Evolutionary conservation across 768 basidiomycete species (phyloP), one percentile per base, ranked within the genome.

Genomic region (Amanita pseudoporphyria): DNA sequence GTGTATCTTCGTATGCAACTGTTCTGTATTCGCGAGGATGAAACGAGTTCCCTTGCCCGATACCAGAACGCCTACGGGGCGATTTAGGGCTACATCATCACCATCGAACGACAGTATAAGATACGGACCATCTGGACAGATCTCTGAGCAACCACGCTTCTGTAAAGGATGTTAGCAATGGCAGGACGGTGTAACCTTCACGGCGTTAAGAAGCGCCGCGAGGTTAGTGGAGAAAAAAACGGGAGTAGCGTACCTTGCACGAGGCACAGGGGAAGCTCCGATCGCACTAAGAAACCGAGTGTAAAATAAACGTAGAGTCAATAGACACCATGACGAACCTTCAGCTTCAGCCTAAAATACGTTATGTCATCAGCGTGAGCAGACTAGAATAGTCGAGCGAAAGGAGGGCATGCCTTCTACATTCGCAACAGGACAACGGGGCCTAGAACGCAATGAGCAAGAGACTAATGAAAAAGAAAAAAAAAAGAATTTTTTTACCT

Each of bases 31-130:
- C 44, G 80, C 80, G 44, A 82, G 73, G 56, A 82, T 79, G 53
- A 81, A 82, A 60, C 79, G 76, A 47, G 78, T 81, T 46, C 79
- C 79, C 60, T 79, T 80, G 30, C 79, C 79, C 35, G 79, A 81
- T 2, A 80, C 80, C 49, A 82, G 71, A 37, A 80, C 78, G 53
- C 79, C 79, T 81, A 46, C 49, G 40, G 53, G 24, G 51, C 42
- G 19, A 52, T n/a, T 52, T 13, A 31, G 39, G n/a, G 19, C 35
- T 39, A 33, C 40, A 52, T 19, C 22, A 21, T 30, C 26, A 31
- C 1, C 24, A 43, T 21, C 18, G 12, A 9, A 14, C 28, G 19
- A 40, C 14, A 30, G 13, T n/a, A 19, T 32, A 13, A 14, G 43
- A 18, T 14, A 54, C 66, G n/a, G 47, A 78, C 79, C 80, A 58